Evolutionary conservation across 345 rosid genomes (phyloP).

Genomic region (Isatis tinctoria): DNA sequence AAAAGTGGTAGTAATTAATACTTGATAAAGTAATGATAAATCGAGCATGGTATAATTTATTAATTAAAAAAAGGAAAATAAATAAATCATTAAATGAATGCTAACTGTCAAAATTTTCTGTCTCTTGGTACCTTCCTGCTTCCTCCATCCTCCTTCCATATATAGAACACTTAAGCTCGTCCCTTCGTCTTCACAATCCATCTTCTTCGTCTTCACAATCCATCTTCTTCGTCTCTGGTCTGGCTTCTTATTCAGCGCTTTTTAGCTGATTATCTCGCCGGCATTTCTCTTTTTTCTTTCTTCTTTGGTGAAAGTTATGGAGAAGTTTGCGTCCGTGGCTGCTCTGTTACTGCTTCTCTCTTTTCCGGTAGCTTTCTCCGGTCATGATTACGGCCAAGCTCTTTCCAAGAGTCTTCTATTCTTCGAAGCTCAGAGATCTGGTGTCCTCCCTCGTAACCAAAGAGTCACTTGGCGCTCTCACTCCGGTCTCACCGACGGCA

Average conservation of each 20-base stretch:
- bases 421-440: conserved; percentile 99
- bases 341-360: conserved; percentile 53
- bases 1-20: not conserved
- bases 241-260: not conserved
- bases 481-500: conserved; percentile 92
- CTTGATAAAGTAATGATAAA: not conserved
- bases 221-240: not conserved
- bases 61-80: not conserved
- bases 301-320: not conserved
- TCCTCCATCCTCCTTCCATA: conserved; percentile 45
- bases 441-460: conserved; percentile 76
- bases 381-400: conserved; percentile 92
- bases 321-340: conserved; percentile 33
- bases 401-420: conserved; percentile 90
- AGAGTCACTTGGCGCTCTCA: conserved; percentile 89
- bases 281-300: not conserved
- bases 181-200: conserved; percentile 27
- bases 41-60: not conserved
- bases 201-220: conserved; percentile 19
- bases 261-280: conserved; percentile 44
- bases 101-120: conserved; percentile 33
- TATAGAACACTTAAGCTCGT: conserved; percentile 36
- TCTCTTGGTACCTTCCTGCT: conserved; percentile 53
- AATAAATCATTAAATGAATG: conserved; percentile 25
- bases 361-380: conserved; percentile 58